Percentiles rank a stretch among this genome's conserved stretches.
Evolutionary conservation across 179 eudicot genomes (phyloP).

Genomic region (Silene noctiflora): DNA sequence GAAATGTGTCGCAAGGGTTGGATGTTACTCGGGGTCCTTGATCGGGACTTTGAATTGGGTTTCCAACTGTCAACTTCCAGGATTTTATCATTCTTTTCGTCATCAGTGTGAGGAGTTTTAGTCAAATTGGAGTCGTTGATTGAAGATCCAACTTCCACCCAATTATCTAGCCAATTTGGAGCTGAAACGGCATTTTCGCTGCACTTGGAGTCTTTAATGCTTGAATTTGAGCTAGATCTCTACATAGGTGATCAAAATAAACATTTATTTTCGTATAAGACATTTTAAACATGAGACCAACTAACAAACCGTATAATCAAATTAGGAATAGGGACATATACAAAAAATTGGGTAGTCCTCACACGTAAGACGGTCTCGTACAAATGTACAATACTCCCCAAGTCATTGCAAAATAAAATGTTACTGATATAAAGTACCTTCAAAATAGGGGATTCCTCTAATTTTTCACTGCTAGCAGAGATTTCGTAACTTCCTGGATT

Average conservation of each 20-base stretch:
- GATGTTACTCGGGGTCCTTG: slow-evolving; percentile 22
- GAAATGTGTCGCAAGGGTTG: slow-evolving; percentile 35
- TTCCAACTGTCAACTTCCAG: slow-evolving; percentile 86
- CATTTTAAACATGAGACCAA: no score
- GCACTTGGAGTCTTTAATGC: slow-evolving; percentile 27
- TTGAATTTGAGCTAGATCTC: slow-evolving; percentile 42
- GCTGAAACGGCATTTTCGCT: slow-evolving; percentile 26
- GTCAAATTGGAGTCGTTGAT: slow-evolving; percentile 39
- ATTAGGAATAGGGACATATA: no score
- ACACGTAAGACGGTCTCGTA: not conserved
- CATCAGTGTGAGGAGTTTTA: slow-evolving; percentile 31
- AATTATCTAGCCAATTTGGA: slow-evolving; percentile 61
- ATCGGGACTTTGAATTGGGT: slow-evolving; percentile 41
- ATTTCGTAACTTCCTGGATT: slow-evolving; percentile 32
- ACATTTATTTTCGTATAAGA: no score
- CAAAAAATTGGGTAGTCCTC: not conserved
- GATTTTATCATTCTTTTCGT: slow-evolving; percentile 65
- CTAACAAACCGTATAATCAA: no score
- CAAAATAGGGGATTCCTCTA: slow-evolving; percentile 34
- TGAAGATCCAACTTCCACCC: slow-evolving; percentile 59
- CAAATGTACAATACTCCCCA: no score
- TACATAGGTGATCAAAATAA: slow-evolving; percentile 25
- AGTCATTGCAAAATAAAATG: not conserved
- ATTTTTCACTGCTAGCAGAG: slow-evolving; percentile 28
- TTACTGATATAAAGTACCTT: slow-evolving; percentile 40